Base-by-base conservation (phyloP, 2,329 filamentous ascomycete genomes). In the Fusarium xyrophilum region DNA sequence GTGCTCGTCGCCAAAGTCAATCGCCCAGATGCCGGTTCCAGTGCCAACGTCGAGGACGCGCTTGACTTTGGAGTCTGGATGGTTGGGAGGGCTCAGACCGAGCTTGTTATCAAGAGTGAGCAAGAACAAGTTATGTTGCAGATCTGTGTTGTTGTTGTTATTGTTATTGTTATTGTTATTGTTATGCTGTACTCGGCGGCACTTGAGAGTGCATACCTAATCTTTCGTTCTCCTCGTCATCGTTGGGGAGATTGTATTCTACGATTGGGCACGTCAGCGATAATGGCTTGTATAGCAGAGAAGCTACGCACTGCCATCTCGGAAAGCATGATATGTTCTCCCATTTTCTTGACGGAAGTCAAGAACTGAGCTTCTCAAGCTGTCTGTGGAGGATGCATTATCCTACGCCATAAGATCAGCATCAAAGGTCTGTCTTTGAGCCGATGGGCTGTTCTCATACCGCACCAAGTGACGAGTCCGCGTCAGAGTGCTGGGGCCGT, bases 171-270 rank as follows among this genome's bases (percentile, higher is more conserved):
- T 4, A 53, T 46, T 30, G 25, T 46, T 30, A 59, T 32, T 47
- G n/a, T 9, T 47, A 17, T 47, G 43, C n/a, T 47, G 9, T 5
- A 2, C 17, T 17, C n/a, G 27, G 27, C 3, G 10, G 43, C 0
- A 47, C 17, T 15, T 15, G 8, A 2, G 0, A 7, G 4, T 3
- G 12, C 5, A 35, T 35, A 65, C 62, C 62, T 8, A 65, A 17
- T 44, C 62, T 44, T 21, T 65, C 54, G 4, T 60, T 59, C 3
- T 65, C 62, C 21, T 65, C 61, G 2, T 30, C 23, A 12, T 65
- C 62, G 7, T 65, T 65, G 1, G 62, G 62, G 2, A 65, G 30
- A n/a, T 60, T 65, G 21, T 65, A 65, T 36, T 65, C 62, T 65
- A 3, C 3, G 13, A 25, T 46, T 38, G 5, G 19, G 7, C 13